Conservation (phyloP, 2,329 filamentous ascomycete genomes). For the Phyllosticta citribraziliensis region DNA sequence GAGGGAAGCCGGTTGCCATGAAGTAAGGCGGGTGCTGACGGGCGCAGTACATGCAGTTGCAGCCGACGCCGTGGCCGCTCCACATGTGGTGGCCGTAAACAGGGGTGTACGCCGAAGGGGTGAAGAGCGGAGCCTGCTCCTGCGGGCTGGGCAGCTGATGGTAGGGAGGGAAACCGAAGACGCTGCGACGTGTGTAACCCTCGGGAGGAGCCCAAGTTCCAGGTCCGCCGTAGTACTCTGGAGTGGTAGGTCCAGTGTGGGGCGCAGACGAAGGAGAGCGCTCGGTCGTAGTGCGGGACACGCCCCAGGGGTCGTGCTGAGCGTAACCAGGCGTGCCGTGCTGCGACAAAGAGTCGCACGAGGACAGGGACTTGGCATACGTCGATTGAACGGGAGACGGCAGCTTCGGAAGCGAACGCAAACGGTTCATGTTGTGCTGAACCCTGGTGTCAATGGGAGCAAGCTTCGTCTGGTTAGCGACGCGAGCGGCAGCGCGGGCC, state of each 20-base stretch:
- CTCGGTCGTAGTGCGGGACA: conserved; percentile 28
- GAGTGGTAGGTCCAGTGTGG: conserved; percentile 44
- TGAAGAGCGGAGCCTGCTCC: conserved; percentile 25
- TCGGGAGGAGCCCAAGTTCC: conserved; percentile 39
- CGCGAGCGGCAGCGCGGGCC: conserved; percentile 35
- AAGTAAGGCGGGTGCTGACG: conserved; percentile 29
- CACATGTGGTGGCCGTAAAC: conserved; percentile 28
- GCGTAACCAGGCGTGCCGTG: conserved; percentile 26
- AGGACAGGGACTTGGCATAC: conserved; percentile 35
- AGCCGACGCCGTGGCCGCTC: conserved; percentile 28
- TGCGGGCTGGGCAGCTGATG: conserved; percentile 27
- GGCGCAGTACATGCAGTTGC: conserved; percentile 28
- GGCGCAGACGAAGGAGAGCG: conserved; percentile 45
- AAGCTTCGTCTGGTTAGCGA: conserved; percentile 34
- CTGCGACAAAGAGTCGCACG: conserved; percentile 22
- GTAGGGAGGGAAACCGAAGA: conserved; percentile 29
- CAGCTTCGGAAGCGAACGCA: conserved; percentile 8
- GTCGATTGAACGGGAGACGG: conserved; percentile 6
- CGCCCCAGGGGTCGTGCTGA: conserved; percentile 32
- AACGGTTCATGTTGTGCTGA: conserved; percentile 28
- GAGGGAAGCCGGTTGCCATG: conserved; percentile 29
- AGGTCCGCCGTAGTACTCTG: conserved; percentile 41
- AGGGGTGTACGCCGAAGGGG: conserved; percentile 22
- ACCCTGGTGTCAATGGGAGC: conserved; percentile 58
- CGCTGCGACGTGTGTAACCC: conserved; percentile 32